Base-by-base conservation (phyloP, 2,329 filamentous ascomycete species). In the Diaporthe sp. region DNA sequence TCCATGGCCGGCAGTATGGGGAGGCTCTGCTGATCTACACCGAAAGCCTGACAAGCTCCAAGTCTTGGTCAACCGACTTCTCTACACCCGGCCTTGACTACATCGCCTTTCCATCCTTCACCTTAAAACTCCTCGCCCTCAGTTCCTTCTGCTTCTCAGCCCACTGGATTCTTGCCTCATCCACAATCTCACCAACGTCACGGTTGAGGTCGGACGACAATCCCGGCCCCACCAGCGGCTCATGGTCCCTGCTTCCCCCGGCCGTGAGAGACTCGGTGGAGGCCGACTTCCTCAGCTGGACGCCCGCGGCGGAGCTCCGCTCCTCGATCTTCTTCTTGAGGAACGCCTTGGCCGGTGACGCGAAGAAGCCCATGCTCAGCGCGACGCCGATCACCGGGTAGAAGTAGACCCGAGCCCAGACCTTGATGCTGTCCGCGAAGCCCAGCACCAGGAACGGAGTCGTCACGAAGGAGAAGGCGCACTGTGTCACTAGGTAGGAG, bases 381-480 rank as follows among this genome's bases (percentile, higher is more conserved):
- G 87, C 84, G 1, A 94, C 94, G 78, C 92, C 92, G 77, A 96
- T 82, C 73, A 97, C 87, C 44, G 91, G 92, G 84, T 97, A 99
- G 86, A 95, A 98, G 85, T 98, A 97, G 49, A 98, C 94, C 57
- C 94, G 91, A 0, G 91, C 86, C 97, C 97, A 99, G 75, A 94
- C 93, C 3, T 88, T 86, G 57, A 97, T 84, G 13, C 93, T 96
- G 76, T 92, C 90, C 25, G 87, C 85, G 78, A 98, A 91, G 31
- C 88, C 88, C 34, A 99, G 92, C 53, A 98, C 87, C 60, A 98
- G 90, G 85, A 99, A 99, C 0, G 97, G 97, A 0, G 93, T 90
- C 0, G 93, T 94, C 71, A 91, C 91, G 84, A 98, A 99, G 63
- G 93, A 93, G 84, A 98, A 95, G 2, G 92, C 91, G n/a, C 93